Evolutionary conservation across 495 filamentous ascomycete species (phyloP).

Genomic region (Ramalina intermedia): DNA sequence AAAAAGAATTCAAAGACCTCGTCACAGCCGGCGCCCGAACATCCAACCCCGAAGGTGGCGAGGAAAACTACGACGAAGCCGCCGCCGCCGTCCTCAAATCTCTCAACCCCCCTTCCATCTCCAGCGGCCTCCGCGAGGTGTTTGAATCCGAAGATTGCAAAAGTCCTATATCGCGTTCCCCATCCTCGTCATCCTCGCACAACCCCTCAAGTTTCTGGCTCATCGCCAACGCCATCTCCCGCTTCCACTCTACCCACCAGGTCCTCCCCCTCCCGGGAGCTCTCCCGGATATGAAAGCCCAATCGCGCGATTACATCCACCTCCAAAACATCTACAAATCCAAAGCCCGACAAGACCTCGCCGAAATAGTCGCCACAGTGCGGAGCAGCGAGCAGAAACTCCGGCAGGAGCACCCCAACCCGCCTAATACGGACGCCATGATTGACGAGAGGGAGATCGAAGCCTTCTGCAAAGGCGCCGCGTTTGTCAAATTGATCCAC

Average conservation of each 20-base stretch:
- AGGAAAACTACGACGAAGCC: conserved; percentile 97
- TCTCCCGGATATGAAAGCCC: conserved; percentile 95
- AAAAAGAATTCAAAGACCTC: conserved; percentile 61
- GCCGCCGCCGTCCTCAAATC: conserved; percentile 75
- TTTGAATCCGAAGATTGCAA: conserved; percentile 52
- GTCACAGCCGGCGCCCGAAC: conserved; percentile 53
- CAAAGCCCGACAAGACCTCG: conserved; percentile 68
- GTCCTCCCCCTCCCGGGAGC: conserved; percentile 74
- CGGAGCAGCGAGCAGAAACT: conserved; percentile 42
- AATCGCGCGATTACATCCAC: conserved; percentile 78
- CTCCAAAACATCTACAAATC: conserved; percentile 89
- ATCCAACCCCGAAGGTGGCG: conserved; percentile 69
- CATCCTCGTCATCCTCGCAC: no score
- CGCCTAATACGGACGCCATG: no score
- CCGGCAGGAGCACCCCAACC: conserved; percentile 23
- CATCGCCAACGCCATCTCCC: conserved; percentile 64
- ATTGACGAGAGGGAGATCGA: conserved; percentile 71
- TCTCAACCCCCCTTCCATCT: conserved; percentile 49
- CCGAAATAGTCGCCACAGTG: conserved; percentile 61
- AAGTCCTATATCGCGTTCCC: conserved; percentile 25
- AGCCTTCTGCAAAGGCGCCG: conserved; percentile 88
- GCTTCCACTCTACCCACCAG: conserved; percentile 56
- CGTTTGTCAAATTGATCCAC: conserved; percentile 77
- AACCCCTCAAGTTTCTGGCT: conserved; percentile 57
- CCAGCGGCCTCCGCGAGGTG: conserved; percentile 57